phyloP scores from a whole-genome alignment of 164 flowering plant species.

The Piper betle region DNA sequence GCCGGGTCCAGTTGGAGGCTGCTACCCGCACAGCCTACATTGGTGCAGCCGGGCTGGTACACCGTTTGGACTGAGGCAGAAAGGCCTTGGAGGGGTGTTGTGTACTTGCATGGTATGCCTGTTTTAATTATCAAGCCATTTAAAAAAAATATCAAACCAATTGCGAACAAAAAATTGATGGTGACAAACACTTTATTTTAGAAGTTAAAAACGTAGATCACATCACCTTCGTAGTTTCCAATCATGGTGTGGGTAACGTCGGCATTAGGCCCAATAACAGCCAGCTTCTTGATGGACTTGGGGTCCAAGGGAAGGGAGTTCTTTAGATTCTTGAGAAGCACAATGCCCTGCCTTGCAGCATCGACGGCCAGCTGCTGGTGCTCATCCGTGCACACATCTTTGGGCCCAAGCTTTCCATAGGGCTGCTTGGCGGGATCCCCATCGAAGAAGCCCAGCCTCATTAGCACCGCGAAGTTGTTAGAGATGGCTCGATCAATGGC shows the following conservation, averaged over 20 bases:
- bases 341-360: conserved; percentile 91
- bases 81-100: conserved; percentile 73
- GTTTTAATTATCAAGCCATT: conserved; percentile 3
- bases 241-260: conserved; percentile 88
- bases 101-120: conserved; percentile 86
- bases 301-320: conserved; percentile 58
- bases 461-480: conserved; percentile 54
- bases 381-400: conserved; percentile 58
- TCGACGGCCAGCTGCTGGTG: conserved; percentile 68
- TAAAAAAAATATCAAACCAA: not conserved
- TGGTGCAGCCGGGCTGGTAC: conserved; percentile 48
- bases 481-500: conserved; percentile 46
- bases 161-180: no score
- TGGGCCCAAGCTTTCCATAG: conserved; percentile 63
- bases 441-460: conserved; percentile 87
- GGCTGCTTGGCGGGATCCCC: conserved; percentile 57
- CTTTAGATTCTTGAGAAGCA: conserved; percentile 58
- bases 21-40: conserved; percentile 36
- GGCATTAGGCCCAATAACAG: conserved; percentile 92
- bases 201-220: no score
- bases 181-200: no score
- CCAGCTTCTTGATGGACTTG: conserved; percentile 49
- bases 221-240: conserved; percentile 75
- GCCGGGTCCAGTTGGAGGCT: conserved; percentile 41
- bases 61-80: conserved; percentile 31